Evolutionary conservation across 2,329 filamentous ascomycete species (phyloP), one percentile per base, ranked within the genome.

Genomic region (Madurella fahalii): DNA sequence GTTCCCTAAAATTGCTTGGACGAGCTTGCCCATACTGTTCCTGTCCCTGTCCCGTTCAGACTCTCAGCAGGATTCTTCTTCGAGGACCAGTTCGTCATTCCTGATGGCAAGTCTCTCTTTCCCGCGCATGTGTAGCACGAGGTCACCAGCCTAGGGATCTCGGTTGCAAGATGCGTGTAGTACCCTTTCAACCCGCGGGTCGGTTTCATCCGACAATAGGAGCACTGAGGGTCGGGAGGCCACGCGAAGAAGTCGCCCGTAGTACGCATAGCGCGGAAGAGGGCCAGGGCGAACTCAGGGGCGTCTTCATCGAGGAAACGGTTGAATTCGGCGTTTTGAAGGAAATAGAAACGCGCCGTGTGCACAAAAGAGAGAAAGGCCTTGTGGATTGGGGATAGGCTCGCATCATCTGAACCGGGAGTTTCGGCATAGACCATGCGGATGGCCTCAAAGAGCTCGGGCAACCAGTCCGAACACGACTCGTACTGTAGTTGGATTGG

Each of bases 391-490:
- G 37, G 45, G 4, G 48, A 34, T 34, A 34, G 31, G n/a, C n/a
- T n/a, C n/a, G n/a, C n/a, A n/a, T n/a, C n/a, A n/a, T n/a, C n/a
- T n/a, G n/a, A n/a, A n/a, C n/a, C n/a, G n/a, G n/a, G n/a, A n/a
- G n/a, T n/a, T n/a, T n/a, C n/a, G n/a, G n/a, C n/a, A n/a, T 63
- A 63, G 45, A 63, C 40, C 41, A 59, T 53, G 11, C 46, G 45
- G 48, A 63, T 52, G 46, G 57, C 59, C 1, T 61, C 60, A n/a
- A 58, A 53, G 17, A 62, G 47, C 20, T 64, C 61, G 46, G 53
- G 50, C 5, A 63, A 52, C 57, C 58, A 63, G 49, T 59, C 51
- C 25, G 41, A 11, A 1, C 43, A 20, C 4, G 55, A 12, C 31
- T 61, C 47, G 31, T 57, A 37, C 13, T 46, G 40, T 2, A 62